Evolutionary conservation across 768 basidiomycete species (phyloP).

Genomic region (Podaxis mareebaensis): DNA sequence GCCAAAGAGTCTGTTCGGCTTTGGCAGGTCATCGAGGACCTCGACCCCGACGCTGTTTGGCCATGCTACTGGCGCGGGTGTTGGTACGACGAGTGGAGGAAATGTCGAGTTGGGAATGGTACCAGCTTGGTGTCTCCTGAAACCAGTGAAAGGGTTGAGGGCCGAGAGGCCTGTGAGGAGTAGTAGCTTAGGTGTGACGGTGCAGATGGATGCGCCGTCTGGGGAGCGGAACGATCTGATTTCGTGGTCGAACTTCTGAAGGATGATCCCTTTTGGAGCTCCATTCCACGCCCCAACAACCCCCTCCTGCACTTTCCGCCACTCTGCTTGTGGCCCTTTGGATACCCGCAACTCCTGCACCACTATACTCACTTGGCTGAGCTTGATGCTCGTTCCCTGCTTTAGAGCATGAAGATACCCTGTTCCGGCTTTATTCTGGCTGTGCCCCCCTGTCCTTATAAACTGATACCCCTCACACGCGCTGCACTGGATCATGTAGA

Average conservation of each 20-base stretch:
- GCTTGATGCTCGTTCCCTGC: background rate
- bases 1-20: constrained; percentile 41
- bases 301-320: background rate
- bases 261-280: too few species aligned
- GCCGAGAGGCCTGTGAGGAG: constrained; percentile 67
- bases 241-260: constrained; percentile 73
- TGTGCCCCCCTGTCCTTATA: background rate
- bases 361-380: background rate
- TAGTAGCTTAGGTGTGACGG: constrained; percentile 62
- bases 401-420: background rate
- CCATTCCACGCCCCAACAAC: too few species aligned
- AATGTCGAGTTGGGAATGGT: constrained; percentile 70
- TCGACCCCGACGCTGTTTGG: constrained; percentile 22
- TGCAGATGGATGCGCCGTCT: constrained; percentile 46
- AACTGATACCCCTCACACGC: background rate
- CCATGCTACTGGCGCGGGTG: background rate
- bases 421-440: background rate
- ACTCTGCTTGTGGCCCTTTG: background rate
- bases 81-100: constrained; percentile 5
- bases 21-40: background rate
- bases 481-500: background rate
- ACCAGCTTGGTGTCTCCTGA: constrained; percentile 77
- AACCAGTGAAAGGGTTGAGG: constrained; percentile 57
- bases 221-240: constrained; percentile 49
- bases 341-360: background rate